Conservation (phyloP, 805 yeast species). For the Kodamaea hsintzibuensis region DNA sequence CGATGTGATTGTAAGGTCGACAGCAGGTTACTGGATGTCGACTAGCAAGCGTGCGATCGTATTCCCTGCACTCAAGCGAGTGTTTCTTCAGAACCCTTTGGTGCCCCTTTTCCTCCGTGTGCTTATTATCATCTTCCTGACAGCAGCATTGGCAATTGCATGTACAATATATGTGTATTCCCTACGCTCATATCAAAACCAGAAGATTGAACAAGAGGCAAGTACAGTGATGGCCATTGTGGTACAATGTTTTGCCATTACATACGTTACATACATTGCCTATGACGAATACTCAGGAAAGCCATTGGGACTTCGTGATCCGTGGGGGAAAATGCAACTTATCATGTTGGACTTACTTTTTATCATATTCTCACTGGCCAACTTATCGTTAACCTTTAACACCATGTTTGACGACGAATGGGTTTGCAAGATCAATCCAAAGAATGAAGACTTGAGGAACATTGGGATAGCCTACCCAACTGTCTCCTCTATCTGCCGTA, state of each 20-base stretch:
- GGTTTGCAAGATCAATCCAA: conserved; percentile 53
- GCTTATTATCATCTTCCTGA: conserved; percentile 50
- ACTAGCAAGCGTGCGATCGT: conserved; percentile 61
- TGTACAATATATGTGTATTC: conserved; percentile 51
- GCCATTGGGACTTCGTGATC: conserved; percentile 87
- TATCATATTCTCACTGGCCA: conserved; percentile 87
- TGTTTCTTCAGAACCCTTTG: conserved; percentile 73
- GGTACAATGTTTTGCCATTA: conserved; percentile 76
- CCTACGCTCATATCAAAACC: conserved; percentile 30
- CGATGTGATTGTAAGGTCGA: conserved; percentile 39
- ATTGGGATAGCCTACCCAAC: conserved; percentile 28
- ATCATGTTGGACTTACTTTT: conserved; percentile 81
- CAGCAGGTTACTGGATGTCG: conserved; percentile 71
- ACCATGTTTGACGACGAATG: conserved; percentile 78
- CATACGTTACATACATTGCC: conserved; percentile 78
- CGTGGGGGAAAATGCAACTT: conserved; percentile 77
- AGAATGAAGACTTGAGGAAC: conserved; percentile 18
- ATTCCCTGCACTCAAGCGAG: conserved; percentile 58
- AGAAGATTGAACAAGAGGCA: conserved; percentile 67
- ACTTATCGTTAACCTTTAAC: conserved; percentile 80
- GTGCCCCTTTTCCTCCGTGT: conserved; percentile 74
- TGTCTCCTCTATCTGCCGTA: conserved; percentile 61
- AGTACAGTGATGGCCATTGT: conserved; percentile 91
- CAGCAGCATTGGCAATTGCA: conserved; percentile 74
- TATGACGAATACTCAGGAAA: conserved; percentile 90